These are phyloP conservation scores for Globisporangium irregulare DNA, from an alignment of 352 stramenopile genomes.

Conservation along the genomic window DNA sequence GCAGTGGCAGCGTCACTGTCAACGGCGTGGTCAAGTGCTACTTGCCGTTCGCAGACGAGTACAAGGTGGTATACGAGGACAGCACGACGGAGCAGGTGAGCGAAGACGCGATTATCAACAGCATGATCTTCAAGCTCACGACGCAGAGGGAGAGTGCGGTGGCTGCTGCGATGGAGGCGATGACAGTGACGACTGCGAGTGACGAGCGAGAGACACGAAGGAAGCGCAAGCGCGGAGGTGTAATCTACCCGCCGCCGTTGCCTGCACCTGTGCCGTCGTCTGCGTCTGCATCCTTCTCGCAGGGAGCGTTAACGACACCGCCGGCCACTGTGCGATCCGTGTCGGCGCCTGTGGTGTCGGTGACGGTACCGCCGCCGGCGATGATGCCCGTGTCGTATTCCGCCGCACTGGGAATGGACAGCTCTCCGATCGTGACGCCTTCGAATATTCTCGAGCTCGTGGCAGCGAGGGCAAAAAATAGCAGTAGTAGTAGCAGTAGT, in stretches of 20 bases:
- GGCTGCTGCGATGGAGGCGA: neutral
- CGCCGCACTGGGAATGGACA: conserved; percentile 12
- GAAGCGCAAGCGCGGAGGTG: conserved; percentile 12
- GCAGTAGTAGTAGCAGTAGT: neutral
- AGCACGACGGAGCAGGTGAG: conserved; percentile 39
- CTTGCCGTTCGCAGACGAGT: conserved; percentile 58
- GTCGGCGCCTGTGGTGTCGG: conserved; percentile 16
- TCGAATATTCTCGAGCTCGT: conserved; percentile 20
- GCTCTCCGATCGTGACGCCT: conserved; percentile 15
- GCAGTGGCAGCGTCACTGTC: conserved; percentile 3
- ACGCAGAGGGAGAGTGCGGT: conserved; percentile 2
- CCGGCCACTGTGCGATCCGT: conserved; percentile 11
- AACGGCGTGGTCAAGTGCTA: conserved; percentile 48
- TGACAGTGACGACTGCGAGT: neutral
- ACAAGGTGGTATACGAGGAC: conserved; percentile 54
- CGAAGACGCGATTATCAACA: conserved; percentile 57
- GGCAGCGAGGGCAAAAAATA: neutral
- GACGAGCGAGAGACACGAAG: neutral
- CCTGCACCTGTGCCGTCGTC: neutral
- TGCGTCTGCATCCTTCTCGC: neutral
- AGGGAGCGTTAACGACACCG: neutral
- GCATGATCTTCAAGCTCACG: conserved; percentile 47
- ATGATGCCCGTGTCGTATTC: conserved; percentile 24
- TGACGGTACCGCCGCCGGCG: conserved; percentile 12
- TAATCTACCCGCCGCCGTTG: neutral